These are phyloP conservation scores for Prunus dulcis DNA, from an alignment of 306 rosid species.

Conservation along the genomic window DNA sequence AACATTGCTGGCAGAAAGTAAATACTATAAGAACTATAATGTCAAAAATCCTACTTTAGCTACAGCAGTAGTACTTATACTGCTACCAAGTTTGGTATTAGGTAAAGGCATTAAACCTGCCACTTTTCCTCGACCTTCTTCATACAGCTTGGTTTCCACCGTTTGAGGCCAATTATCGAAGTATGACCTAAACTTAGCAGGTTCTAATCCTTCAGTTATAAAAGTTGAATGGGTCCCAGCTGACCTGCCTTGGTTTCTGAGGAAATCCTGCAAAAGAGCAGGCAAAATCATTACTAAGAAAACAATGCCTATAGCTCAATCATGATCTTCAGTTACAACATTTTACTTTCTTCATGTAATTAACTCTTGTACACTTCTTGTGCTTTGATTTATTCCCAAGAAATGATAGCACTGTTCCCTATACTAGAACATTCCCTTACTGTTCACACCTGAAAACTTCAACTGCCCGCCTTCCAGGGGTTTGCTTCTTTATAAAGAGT, in stretches of 20 bases:
- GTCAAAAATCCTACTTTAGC: background rate
- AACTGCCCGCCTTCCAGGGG: background rate
- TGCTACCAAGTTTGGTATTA: constrained; percentile 12
- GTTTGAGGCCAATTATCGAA: constrained; percentile 78
- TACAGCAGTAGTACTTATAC: background rate
- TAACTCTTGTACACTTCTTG: background rate
- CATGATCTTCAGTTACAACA: background rate
- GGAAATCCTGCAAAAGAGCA: constrained; percentile 57
- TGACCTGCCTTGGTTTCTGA: constrained; percentile 80
- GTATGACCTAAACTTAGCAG: constrained; percentile 57
- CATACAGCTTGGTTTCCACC: constrained; percentile 71
- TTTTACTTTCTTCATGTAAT: background rate
- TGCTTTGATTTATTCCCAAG: background rate
- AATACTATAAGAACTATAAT: constrained; percentile 14
- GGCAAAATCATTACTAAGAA: constrained; percentile 19
- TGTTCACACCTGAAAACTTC: background rate
- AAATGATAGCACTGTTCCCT: too few relatives aligned
- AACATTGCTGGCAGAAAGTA: constrained; percentile 67
- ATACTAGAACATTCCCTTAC: too few relatives aligned
- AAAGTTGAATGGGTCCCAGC: constrained; percentile 57
- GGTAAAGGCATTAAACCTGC: constrained; percentile 64
- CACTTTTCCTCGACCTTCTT: constrained; percentile 95
- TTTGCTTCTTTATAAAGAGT: background rate
- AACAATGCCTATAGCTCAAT: background rate
- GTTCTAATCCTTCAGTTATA: constrained; percentile 86